Base-by-base conservation (phyloP, 139 green algal genomes). In the Chlamydomonas eustigma region DNA sequence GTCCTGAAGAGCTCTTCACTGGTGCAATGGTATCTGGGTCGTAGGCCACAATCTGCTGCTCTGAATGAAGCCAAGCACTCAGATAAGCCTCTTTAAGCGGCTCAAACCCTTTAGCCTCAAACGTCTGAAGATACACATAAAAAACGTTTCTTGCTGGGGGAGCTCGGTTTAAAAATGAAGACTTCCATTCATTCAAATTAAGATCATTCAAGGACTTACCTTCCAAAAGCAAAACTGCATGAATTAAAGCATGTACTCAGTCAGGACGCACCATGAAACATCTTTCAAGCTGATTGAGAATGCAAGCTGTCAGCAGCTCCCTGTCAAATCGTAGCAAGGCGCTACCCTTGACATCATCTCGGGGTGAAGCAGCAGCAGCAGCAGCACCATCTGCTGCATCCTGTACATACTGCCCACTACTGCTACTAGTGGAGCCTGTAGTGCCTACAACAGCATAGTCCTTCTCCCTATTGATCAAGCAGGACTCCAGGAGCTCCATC, bases 401-500 rank as follows among this genome's bases (percentile, higher is more conserved):
- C 38, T 8, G 32, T 33, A 22, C 34, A 30, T 39, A n/a, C 2
- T 37, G 51, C 25, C 66, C 8, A n/a, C 39, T 37, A 22, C 39
- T 64, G 37, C 74, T 51, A 70, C 24, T 39, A 69, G 58, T 69
- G 52, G 30, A 70, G 50, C 38, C 25, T 25, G 39, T 63, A 39
- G n/a, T 72, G 25, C 65, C 28, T 34, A n/a, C 36, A 22, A 18
- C 44, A 18, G 44, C 44, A 28, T 58, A 18, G n/a, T n/a, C n/a
- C n/a, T n/a, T n/a, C n/a, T 31, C 35, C 44, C 38, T 67, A 74
- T 33, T 18, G 2, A 39, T 82, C n/a, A n/a, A n/a, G n/a, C n/a
- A n/a, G n/a, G n/a, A n/a, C n/a, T n/a, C 75, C 0, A 97, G 38
- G 4, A 97, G 58, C 0, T 82, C 80, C 64, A 94, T 76, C 12